Conservation (phyloP, 768 basidiomycete genomes). For the Amanita thiersii region DNA sequence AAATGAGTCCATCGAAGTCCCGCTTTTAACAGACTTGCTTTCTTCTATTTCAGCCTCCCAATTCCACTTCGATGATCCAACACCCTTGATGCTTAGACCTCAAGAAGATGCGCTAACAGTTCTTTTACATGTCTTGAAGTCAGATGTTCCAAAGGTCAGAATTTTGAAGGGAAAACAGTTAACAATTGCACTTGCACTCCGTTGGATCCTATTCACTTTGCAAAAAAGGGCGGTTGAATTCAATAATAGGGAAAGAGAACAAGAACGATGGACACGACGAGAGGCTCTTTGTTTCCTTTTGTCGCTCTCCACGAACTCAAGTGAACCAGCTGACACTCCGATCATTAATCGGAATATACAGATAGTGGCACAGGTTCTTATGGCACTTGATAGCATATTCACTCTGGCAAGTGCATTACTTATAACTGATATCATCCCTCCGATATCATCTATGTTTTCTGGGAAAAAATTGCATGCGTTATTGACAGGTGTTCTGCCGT, state of each 20-base stretch:
- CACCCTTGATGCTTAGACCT: constrained; percentile 41
- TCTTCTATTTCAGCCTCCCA: constrained; percentile 27
- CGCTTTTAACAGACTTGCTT: constrained; percentile 39
- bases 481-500: constrained; percentile 26
- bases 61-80: constrained; percentile 20
- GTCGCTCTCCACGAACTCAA: too few species aligned
- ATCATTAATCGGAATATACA: constrained; percentile 58
- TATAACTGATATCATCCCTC: constrained; percentile 38
- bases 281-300: constrained; percentile 58
- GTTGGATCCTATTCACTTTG: constrained; percentile 52
- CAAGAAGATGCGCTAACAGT: constrained; percentile 44
- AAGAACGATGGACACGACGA: constrained; percentile 59
- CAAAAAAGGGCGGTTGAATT: constrained; percentile 44
- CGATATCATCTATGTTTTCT: constrained; percentile 43
- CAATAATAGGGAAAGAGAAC: constrained; percentile 47
- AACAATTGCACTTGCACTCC: constrained; percentile 44
- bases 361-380: constrained; percentile 54
- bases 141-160: constrained; percentile 41
- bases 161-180: constrained; percentile 38
- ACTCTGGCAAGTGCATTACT: constrained; percentile 57
- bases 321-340: too few species aligned
- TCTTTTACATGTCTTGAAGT: constrained; percentile 47
- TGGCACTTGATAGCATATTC: constrained; percentile 51
- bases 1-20: constrained; percentile 47
- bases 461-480: constrained; percentile 50